Base-by-base conservation (phyloP, 1,139 yeast species). In the Suhomyces bribrorum region DNA sequence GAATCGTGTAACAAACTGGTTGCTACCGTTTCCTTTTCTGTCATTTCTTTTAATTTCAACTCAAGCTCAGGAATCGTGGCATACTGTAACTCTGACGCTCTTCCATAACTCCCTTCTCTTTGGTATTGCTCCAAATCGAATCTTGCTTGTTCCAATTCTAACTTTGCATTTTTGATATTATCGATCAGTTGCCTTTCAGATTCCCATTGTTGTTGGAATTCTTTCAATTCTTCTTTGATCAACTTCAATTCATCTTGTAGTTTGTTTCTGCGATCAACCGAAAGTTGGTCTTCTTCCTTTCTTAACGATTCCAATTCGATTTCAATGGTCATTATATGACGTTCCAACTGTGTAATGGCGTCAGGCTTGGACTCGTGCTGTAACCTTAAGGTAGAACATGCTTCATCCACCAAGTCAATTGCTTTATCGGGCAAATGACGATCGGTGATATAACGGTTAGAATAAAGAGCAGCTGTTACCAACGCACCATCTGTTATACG, bases 291-390 rank as follows among this genome's bases (percentile, higher is more conserved):
- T 3, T 88, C 88, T 60, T 92, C 98, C 57, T 92, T 92, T 54
- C 90, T 80, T 53, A 92, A 73, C 0, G 97, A 88, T 61, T 90
- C 98, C 44, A 92, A 72, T 61, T 92, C 98, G 50, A 92, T 92
- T 62, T 90, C 92, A 46, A 92, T 84, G 3, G 96, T 92, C 94
- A 92, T 88, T 35, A 90, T 83, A 26, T 82, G 76, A 45, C 97
- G 80, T 59, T 92, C 98, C 42, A 92, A 73, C 34, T 83, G 86
- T 51, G 90, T 92, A 38, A 92, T 86, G 3, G 92, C 88, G 56
- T 92, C 98, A 0, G 98, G 98, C 59, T 89, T 89, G 3, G 96
- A 87, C 64, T 92, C 98, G 58, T 92, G 97, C 62, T 92, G 98
- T 45, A 92, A 70, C 48, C 98, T 73, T 46, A 92, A 71, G 0